A percentile compares a stretch with the other conserved stretches of the same genome.
Evolutionary conservation across 768 basidiomycete species (phyloP).

Genomic region (Tylopilus intermedius): DNA sequence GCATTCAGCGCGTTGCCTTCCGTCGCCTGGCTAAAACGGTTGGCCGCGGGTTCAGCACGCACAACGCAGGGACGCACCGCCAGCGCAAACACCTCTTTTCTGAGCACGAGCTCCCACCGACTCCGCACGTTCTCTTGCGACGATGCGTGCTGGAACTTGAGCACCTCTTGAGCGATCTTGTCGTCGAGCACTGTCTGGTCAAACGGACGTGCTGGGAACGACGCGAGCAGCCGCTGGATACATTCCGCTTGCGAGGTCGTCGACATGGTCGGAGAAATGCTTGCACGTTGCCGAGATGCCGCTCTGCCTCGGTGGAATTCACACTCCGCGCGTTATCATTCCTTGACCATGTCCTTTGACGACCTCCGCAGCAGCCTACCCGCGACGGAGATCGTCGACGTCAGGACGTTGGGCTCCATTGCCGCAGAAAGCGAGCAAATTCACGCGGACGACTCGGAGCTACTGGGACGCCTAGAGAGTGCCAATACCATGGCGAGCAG

Average conservation of each 20-base stretch:
- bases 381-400: conserved; percentile 22
- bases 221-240: conserved; percentile 46
- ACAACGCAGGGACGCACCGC: conserved; percentile 47
- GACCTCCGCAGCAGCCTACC: conserved; percentile 17
- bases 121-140: conserved; percentile 59
- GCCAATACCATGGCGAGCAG: conserved; percentile 57
- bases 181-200: conserved; percentile 43
- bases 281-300: conserved; percentile 22
- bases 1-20: conserved; percentile 64
- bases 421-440: conserved; percentile 24
- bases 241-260: conserved; percentile 53
- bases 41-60: background rate
- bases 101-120: conserved; percentile 71
- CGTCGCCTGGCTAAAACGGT: conserved; percentile 40
- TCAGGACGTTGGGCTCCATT: conserved; percentile 30
- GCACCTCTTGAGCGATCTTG: conserved; percentile 45
- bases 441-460: conserved; percentile 39
- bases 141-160: conserved; percentile 37
- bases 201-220: conserved; percentile 49
- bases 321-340: conserved; percentile 21
- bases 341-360: conserved; percentile 24
- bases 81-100: conserved; percentile 64
- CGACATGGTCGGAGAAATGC: background rate
- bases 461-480: conserved; percentile 50
- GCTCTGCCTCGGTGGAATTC: background rate